Base-by-base conservation (phyloP, 2,329 filamentous ascomycete genomes). In the Curvularia sp. region DNA sequence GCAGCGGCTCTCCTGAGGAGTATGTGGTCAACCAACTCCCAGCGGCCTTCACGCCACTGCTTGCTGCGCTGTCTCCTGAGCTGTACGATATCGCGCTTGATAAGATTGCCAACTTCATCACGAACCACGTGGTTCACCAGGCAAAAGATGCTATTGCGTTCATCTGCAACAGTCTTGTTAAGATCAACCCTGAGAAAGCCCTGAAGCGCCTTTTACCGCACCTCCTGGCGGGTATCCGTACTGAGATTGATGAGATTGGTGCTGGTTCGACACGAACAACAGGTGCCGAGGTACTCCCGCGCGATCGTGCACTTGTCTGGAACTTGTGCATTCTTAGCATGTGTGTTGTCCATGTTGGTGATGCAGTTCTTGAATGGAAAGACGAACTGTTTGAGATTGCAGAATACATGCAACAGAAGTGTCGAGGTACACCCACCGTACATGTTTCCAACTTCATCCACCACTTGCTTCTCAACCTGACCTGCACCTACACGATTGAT, bases 361-460 rank as follows among this genome's bases (percentile, higher is more conserved):
- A 89, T 64, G 91, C 95, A 66, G 91, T 98, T 13, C 83, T 99
- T 60, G 89, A 90, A 60, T 96, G 96, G 82, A 92, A 93, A 77
- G 83, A 92, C 50, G 91, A 98, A 49, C 85, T 99, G 2, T 91
- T 97, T 64, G 90, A 92, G 61, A 94, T 99, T 75, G 93, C 94
- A 12, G 84, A 90, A 54, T 98, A 94, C 79, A 98, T 99, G 94
- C 95, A 99, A 76, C 88, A 95, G 68, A 94, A 92, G 72, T 99
- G 95, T 78, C 89, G 91, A 68, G 95, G 95, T 22, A 89, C 97
- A 59, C 93, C 95, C 0, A 96, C 95, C 1, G 93, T 98, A 46
- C 92, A 99, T 77, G 90, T 98, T 41, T 98, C 94, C 58, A 99
- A 99, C 79, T 97, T 93, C 76, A 93, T 98, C 56, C 95, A 99